Evolutionary conservation across 768 basidiomycete species (phyloP).

Genomic region (Lactarius pseudohatsudake): DNA sequence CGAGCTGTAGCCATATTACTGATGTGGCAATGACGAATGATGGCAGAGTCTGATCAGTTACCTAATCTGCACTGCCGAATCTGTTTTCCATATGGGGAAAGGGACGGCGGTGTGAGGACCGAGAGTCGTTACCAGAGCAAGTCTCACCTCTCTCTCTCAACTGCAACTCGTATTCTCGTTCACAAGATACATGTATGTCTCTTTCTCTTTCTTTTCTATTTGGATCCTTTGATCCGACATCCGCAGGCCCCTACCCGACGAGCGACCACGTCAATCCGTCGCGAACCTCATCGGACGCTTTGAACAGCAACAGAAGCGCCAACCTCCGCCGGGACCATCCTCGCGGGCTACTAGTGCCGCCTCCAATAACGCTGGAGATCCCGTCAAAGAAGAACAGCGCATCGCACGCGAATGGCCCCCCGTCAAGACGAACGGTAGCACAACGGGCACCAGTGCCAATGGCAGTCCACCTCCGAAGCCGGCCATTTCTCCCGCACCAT

Average conservation of each 20-base stretch:
- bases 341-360: constrained; percentile 66
- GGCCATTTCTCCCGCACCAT: constrained; percentile 10
- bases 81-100: background rate
- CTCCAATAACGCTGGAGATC: constrained; percentile 63
- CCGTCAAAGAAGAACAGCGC: constrained; percentile 62
- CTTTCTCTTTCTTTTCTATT: background rate
- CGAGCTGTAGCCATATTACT: background rate
- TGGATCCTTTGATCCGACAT: constrained; percentile 12
- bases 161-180: background rate
- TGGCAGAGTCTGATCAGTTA: background rate
- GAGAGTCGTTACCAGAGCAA: background rate
- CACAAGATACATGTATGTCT: constrained; percentile 20
- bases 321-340: constrained; percentile 36
- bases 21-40: background rate
- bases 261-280: constrained; percentile 81
- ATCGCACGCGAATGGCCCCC: constrained; percentile 80
- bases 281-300: constrained; percentile 90
- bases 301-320: constrained; percentile 71
- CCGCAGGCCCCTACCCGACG: constrained; percentile 80
- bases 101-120: background rate
- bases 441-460: background rate
- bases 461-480: background rate
- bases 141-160: background rate
- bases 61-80: constrained; percentile 3
- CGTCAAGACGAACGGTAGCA: constrained; percentile 19